A percentile compares a stretch with the other conserved stretches of the same genome.
phyloP scores from a whole-genome alignment of 257 asterid genomes.

The Catharanthus roseus region DNA sequence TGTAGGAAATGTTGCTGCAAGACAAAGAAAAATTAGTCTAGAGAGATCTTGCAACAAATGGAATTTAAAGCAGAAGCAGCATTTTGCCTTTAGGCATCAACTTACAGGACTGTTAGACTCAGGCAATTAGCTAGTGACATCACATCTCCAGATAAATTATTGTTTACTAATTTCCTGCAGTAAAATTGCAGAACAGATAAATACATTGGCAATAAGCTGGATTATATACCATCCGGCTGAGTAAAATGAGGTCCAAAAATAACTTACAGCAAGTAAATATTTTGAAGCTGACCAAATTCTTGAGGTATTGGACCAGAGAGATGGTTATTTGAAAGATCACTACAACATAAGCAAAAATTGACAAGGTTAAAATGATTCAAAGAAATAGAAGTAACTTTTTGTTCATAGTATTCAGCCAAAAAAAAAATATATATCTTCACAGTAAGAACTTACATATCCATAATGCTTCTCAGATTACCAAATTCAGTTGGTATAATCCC shows the following conservation, averaged over 20 bases:
- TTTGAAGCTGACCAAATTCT: constrained; percentile 88
- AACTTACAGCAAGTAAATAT: constrained; percentile 72
- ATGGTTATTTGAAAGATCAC: constrained; percentile 85
- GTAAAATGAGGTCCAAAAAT: too few relatives aligned
- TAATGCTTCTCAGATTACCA: constrained; percentile 82
- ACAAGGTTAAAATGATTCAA: neutral
- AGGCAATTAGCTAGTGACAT: constrained; percentile 59
- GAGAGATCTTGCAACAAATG: neutral
- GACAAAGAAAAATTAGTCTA: constrained; percentile 4
- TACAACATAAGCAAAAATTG: constrained; percentile 21
- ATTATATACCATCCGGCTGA: neutral
- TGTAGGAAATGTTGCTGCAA: constrained; percentile 81
- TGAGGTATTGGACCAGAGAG: constrained; percentile 77
- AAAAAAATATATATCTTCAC: too few relatives aligned
- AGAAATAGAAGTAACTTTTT: neutral
- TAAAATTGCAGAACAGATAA: neutral
- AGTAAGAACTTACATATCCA: constrained; percentile 66
- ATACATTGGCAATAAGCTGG: neutral
- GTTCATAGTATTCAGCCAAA: neutral
- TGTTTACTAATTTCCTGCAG: constrained; percentile 64
- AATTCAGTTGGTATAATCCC: constrained; percentile 82
- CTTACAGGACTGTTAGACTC: constrained; percentile 77
- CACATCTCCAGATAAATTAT: constrained; percentile 83
- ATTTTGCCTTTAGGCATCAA: constrained; percentile 2
- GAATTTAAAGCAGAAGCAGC: neutral